Conservation (phyloP, 441 rosid species). For the Daphne laureola region DNA sequence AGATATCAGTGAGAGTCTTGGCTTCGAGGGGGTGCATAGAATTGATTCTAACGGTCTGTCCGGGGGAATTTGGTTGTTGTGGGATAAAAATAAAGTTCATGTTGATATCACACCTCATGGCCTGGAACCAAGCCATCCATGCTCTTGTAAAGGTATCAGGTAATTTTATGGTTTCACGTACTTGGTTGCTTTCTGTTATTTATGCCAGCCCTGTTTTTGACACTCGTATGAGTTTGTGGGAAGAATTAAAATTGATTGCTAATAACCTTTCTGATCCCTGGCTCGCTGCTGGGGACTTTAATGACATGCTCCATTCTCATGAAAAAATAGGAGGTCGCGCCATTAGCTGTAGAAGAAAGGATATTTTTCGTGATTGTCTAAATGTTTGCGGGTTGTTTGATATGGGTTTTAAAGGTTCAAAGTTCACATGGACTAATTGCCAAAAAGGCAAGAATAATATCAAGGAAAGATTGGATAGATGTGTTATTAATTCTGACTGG, state of each 20-base stretch:
- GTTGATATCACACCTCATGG: not conserved
- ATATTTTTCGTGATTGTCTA: not conserved
- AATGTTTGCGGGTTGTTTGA: not conserved
- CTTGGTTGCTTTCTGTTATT: not conserved
- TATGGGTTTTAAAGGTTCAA: not conserved
- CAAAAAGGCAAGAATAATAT: not conserved
- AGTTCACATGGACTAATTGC: not conserved
- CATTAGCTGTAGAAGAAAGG: not conserved
- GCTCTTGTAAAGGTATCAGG: not conserved
- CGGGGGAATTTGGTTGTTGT: not conserved
- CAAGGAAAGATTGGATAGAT: not conserved
- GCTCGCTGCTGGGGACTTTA: not conserved
- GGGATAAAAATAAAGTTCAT: too few species aligned
- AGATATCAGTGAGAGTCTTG: not conserved
- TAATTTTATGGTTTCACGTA: not conserved
- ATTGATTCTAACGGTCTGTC: not conserved
- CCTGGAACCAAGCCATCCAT: not conserved
- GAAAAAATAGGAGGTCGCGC: not conserved
- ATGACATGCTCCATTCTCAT: not conserved
- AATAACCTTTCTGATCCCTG: not conserved
- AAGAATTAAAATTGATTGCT: not conserved
- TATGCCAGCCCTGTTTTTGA: not conserved
- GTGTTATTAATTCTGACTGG: not conserved
- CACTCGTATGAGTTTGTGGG: not conserved
- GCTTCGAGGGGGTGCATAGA: not conserved